Evolutionary conservation across 441 rosid genomes (phyloP).

Genomic region (Breynia disticha): DNA sequence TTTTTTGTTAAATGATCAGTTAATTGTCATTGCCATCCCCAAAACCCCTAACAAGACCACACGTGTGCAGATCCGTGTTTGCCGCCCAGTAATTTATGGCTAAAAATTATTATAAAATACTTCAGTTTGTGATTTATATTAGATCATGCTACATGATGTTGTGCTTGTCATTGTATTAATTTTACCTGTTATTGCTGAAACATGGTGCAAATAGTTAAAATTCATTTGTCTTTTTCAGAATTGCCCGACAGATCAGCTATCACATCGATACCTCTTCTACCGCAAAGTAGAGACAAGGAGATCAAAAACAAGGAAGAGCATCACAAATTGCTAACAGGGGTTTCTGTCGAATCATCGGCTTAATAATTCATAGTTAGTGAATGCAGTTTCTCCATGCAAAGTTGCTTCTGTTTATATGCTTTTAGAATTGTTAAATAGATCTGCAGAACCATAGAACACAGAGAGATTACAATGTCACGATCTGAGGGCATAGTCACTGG

Average conservation of each 20-base stretch:
- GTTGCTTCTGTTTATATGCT: slow-evolving; percentile 2
- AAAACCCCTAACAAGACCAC: no score
- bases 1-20: no score
- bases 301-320: slow-evolving; percentile 60
- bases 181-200: background rate
- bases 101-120: background rate
- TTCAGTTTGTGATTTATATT: background rate
- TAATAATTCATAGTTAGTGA: slow-evolving; percentile 30
- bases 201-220: background rate
- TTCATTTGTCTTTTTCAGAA: slow-evolving; percentile 30
- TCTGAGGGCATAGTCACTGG: slow-evolving; percentile 12
- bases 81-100: no score
- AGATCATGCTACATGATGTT: background rate
- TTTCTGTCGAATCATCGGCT: slow-evolving; percentile 48
- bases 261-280: slow-evolving; percentile 28
- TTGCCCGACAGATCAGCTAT: slow-evolving; percentile 57
- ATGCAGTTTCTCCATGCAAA: slow-evolving; percentile 1
- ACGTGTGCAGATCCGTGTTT: no score
- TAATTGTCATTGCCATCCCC: no score
- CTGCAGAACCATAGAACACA: slow-evolving; percentile 11
- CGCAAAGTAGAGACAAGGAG: slow-evolving; percentile 51
- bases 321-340: slow-evolving; percentile 58
- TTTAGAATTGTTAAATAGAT: slow-evolving; percentile 9
- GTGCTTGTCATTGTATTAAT: background rate
- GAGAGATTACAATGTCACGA: slow-evolving; percentile 10